Percentiles rank a stretch among this genome's conserved stretches.
Evolutionary conservation across 257 asterid species (phyloP).

Genomic region (Solanum pinnatisectum): DNA sequence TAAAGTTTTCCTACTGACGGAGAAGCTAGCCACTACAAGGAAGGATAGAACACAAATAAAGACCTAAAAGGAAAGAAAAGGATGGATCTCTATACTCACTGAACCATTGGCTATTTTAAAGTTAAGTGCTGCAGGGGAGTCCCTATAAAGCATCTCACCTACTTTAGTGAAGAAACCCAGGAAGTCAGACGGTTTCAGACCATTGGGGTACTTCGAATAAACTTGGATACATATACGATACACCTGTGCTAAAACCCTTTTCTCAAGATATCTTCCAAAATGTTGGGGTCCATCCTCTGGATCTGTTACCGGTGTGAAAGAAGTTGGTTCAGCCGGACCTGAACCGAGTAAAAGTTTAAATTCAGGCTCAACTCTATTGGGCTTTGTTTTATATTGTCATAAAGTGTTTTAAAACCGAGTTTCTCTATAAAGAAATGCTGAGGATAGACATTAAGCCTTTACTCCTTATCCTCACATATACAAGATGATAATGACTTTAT

Average conservation of each 20-base stretch:
- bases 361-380: neutral
- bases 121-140: neutral
- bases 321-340: neutral
- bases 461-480: neutral
- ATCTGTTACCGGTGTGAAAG: neutral
- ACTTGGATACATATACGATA: neutral
- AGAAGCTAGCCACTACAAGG: neutral
- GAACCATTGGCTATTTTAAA: neutral
- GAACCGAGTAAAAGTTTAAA: neutral
- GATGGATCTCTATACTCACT: neutral
- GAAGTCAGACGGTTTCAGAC: neutral
- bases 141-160: neutral
- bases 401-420: neutral
- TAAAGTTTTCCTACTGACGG: neutral
- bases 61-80: neutral
- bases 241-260: neutral
- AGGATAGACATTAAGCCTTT: neutral
- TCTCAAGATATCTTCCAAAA: slow-evolving; percentile 2
- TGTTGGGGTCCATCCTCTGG: neutral
- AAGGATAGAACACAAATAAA: neutral
- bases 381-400: neutral
- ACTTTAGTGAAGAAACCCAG: neutral
- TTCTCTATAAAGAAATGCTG: neutral
- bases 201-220: neutral
- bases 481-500: neutral